Base-by-base conservation (phyloP, 225 moss, liverwort and hornwort genomes). In the Ulota crispa region DNA sequence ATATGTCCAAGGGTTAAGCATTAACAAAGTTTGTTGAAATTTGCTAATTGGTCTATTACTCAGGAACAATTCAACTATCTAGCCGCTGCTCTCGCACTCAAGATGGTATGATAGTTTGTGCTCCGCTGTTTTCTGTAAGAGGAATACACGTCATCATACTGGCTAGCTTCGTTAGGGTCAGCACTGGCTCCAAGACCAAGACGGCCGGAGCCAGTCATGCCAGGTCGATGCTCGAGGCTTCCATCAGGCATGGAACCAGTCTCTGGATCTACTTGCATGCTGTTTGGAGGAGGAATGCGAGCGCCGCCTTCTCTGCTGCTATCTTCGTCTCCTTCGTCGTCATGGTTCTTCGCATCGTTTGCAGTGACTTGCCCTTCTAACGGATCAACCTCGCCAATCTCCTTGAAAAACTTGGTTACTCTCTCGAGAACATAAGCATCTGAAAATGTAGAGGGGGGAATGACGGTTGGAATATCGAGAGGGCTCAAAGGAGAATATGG, bases 101-200 rank as follows among this genome's bases (percentile, higher is more conserved):
- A 87, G 68, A 96, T 96, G 14, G 96, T 94, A 84, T 99, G 94
- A 77, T 99, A 96, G 54, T 99, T 99, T 60, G 96, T 96, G 81
- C 98, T 99, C 37, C 94, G 88, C 64, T 99, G 98, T 86, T 99
- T 99, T 66, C 98, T 92, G 34, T 99, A 99, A 1, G 98, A 99
- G 32, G 98, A 95, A 74, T 99, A 99, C 56, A 99, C 98, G 87
- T 99, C 96, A 64, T 96, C 98, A 64, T 99, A 99, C 63, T 99
- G 98, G 32, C 95, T 96, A 23, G 89, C 96, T 86, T 94, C 93
- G 72, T 99, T 99, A 15, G 96, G 98, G 86, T 99, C 98, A 3
- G 90, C 98, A 77, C 90, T 90, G 21, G 96, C 98, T 78, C 98
- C 98, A 15, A 96, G 87, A 20, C 98, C 98, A 63, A 99, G 92